Evolutionary conservation across 2,329 filamentous ascomycete species (phyloP), one percentile per base, ranked within the genome.

Genomic region (Clonostachys rhizophaga): DNA sequence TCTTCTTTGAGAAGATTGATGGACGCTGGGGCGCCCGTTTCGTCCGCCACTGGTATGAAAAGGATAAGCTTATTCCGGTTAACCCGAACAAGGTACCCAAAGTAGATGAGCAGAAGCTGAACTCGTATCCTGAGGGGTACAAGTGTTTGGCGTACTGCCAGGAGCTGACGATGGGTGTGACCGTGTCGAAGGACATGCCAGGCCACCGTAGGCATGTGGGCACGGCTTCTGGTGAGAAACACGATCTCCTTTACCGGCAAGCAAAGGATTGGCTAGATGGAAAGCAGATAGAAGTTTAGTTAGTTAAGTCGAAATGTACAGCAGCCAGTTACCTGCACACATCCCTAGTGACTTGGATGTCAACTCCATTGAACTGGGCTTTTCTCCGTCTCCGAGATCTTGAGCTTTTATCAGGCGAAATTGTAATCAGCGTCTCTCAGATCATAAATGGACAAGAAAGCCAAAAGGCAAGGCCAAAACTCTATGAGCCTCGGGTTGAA

Each of bases 41-140:
- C 44, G 72, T 75, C 24, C 56, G 69, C 5, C 72, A 74, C 52
- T 76, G 69, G 65, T 77, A 77, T 50, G 74, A 76, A 57, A 77
- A 76, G 62, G 74, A 76, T 55, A 77, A 77, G 56, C 51, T 77
- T 40, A 63, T 72, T 46, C 64, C 63, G 7, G 68, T 72, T 2
- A 67, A 74, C 49, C 71, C 72, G 2, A 60, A 57, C 6, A 67
- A 62, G 45, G 56, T 73, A 12, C 72, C 72, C 0, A 44, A 48
- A 6, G 48, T 76, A 3, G 65, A 74, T 49, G 63, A 69, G 37
- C 59, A 61, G 39, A 66, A 64, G 50, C 51, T 74, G 34, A 56
- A 59, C 36, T 50, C 52, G 11, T 75, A 69, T 55, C 71, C 72
- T 0, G 55, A 55, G 6, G 71, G 72, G 0, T 75, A 76, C 50